A percentile compares a stretch with the other conserved stretches of the same genome.
Evolutionary conservation across 1,284 basidiomycete species (phyloP).

Genomic region (Papiliotrema flavescens): DNA sequence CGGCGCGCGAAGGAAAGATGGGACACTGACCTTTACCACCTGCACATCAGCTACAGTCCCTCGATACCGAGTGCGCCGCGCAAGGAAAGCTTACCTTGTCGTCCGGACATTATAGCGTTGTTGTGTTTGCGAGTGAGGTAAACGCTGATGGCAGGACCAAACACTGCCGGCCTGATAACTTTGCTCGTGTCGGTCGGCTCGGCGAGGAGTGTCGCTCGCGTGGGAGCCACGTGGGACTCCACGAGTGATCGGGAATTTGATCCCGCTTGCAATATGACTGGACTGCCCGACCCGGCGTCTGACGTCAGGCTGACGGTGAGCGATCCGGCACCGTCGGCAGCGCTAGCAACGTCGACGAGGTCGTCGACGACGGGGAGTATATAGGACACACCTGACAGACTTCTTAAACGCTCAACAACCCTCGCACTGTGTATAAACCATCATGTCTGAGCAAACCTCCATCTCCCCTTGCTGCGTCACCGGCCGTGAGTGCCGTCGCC

Average conservation of each 20-base stretch:
- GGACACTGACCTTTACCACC: conserved; percentile 14
- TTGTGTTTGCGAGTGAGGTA: background rate
- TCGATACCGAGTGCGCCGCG: background rate
- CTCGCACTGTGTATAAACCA: conserved; percentile 1
- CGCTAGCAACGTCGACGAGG: no score
- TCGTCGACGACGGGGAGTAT: no score
- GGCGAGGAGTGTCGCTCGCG: background rate
- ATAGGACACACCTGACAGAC: no score
- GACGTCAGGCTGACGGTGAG: background rate
- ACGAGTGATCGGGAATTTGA: background rate
- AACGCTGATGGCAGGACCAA: background rate
- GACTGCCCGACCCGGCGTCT: no score
- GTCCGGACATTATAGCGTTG: conserved; percentile 9
- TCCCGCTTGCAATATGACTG: no score
- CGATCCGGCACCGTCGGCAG: background rate
- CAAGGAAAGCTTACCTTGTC: conserved; percentile 12
- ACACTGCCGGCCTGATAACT: background rate
- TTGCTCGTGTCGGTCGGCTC: background rate
- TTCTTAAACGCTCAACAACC: no score
- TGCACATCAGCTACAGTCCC: background rate
- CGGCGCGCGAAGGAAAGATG: no score
- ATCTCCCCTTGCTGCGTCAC: conserved; percentile 36
- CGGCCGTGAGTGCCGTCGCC: conserved; percentile 27
- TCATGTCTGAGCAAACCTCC: conserved; percentile 32
- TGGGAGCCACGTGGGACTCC: no score